Conservation (phyloP, 345 rosid species). For the Salix arbutifolia region DNA sequence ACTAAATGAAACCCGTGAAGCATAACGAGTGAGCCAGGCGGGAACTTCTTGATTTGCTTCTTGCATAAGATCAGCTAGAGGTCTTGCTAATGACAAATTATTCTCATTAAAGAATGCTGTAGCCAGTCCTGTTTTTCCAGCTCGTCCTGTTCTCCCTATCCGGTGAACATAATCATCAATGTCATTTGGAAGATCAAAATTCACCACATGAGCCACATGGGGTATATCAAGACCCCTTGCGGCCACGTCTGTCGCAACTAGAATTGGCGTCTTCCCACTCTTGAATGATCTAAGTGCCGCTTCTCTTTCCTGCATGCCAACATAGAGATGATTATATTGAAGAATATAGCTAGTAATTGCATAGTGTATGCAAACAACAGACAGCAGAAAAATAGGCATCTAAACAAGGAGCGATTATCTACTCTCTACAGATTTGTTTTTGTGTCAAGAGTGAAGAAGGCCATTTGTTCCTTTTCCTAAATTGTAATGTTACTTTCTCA, state of each 20-base stretch:
- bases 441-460: background rate
- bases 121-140: conserved; percentile 89
- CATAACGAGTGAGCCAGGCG: conserved; percentile 28
- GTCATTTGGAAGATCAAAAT: conserved; percentile 95
- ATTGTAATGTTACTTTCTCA: background rate
- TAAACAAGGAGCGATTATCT: background rate
- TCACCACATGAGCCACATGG: conserved; percentile 90
- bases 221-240: conserved; percentile 98
- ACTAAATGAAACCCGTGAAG: conserved; percentile 12
- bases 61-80: conserved; percentile 28
- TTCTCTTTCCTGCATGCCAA: conserved; percentile 78
- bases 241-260: conserved; percentile 97
- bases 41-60: conserved; percentile 35
- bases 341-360: background rate
- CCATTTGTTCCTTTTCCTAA: background rate
- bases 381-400: background rate
- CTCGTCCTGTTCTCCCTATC: conserved; percentile 95
- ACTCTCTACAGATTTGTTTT: background rate
- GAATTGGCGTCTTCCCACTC: conserved; percentile 85
- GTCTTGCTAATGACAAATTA: conserved; percentile 22
- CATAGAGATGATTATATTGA: background rate
- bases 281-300: conserved; percentile 79
- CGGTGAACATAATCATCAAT: conserved; percentile 97
- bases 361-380: background rate
- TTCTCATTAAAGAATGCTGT: conserved; percentile 32